Base-by-base conservation (phyloP, 2,329 filamentous ascomycete genomes). In the Cercospora sp. region DNA sequence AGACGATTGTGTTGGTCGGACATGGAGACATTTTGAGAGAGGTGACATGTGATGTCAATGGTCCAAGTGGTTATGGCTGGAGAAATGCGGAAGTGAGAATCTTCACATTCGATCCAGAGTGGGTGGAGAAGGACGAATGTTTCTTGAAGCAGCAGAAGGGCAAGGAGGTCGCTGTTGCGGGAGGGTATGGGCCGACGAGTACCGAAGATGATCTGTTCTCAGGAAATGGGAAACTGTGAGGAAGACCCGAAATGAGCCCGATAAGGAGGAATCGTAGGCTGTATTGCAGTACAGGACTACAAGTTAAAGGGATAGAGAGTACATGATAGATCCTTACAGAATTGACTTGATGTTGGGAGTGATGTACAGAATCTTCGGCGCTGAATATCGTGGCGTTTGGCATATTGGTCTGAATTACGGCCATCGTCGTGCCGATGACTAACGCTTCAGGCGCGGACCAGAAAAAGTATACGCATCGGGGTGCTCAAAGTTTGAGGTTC, bases 1-100 rank as follows among this genome's bases (percentile, higher is more conserved):
- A 74, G 67, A 73, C 69, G 16, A 78, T 78, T 30, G 76, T 78
- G 30, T 66, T 78, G n/a, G 76, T 78, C 3, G 76, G 74, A 1
- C 76, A 78, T 66, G 76, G 76, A 13, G 76, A 78, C 66, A 73
- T 78, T 9, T 66, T 77, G 53, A 69, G 76, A 18, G 62, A 69
- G n/a, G 74, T 78, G 36, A 76, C 74, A 5, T 69, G 68, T n/a
- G 68, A 67, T 18, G 64, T 62, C 6, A 58, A 63, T 1, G 75
- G 75, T 1, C 70, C 73, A 5, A 74, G 73, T 42, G 58, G 26
- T n/a, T 75, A 77, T 64, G 68, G 67, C 68, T 78, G 76, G 76
- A 69, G 70, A 60, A 78, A 78, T 66, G 75, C 76, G 3, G 76
- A 78, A 65, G 72, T 69, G 26, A 72, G 73, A 61, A 69, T 73